Conservation (phyloP, 306 rosid genomes). For the Cyclanthera cordifolia region DNA sequence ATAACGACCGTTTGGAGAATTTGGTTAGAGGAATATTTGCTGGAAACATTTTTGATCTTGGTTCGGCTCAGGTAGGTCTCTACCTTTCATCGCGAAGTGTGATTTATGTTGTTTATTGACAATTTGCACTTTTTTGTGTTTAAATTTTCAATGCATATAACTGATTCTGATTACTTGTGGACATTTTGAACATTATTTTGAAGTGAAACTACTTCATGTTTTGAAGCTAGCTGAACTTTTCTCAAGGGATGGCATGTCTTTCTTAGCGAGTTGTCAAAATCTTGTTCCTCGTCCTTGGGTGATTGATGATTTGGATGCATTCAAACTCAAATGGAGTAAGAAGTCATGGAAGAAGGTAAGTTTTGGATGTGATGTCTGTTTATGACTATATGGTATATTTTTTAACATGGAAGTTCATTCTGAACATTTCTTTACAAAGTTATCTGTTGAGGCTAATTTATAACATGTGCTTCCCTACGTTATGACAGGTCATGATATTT, state of each 20-base stretch:
- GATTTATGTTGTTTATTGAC: too few species aligned
- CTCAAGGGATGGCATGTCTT: conserved; percentile 90
- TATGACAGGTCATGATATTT: conserved; percentile 69
- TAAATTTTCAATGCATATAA: background rate
- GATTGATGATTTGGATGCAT: conserved; percentile 74
- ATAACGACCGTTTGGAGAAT: conserved; percentile 65
- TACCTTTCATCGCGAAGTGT: background rate
- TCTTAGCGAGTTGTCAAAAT: conserved; percentile 80
- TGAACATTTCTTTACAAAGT: background rate
- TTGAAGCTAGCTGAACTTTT: conserved; percentile 93
- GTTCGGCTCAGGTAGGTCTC: conserved; percentile 70
- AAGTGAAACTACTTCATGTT: conserved; percentile 19
- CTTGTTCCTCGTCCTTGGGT: conserved; percentile 97
- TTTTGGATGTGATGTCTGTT: conserved; percentile 9
- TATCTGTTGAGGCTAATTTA: conserved; percentile 14
- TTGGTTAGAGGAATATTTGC: conserved; percentile 80
- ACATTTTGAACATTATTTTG: background rate
- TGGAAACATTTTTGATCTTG: conserved; percentile 96
- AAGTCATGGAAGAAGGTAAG: conserved; percentile 84
- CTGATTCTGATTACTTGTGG: background rate
- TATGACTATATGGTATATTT: background rate
- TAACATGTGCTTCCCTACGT: conserved; percentile 16
- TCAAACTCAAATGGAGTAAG: conserved; percentile 73
- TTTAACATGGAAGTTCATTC: background rate
- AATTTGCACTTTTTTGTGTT: too few species aligned